A percentile compares a stretch with the other conserved stretches of the same genome.
phyloP scores from a whole-genome alignment of 495 filamentous ascomycete genomes.

The Trichoderma asperelloides region DNA sequence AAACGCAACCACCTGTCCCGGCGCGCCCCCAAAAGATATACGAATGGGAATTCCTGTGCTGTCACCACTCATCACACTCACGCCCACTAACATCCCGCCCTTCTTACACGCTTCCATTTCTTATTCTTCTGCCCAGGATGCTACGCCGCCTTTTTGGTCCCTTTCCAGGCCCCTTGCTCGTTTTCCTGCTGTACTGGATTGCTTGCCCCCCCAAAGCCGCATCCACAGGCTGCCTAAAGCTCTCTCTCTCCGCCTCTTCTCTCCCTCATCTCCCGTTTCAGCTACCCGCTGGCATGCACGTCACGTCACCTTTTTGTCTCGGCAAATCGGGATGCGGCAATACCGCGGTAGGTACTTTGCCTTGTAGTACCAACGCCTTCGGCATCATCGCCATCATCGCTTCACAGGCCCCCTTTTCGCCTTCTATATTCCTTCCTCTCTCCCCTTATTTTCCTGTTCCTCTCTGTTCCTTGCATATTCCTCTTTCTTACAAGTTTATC shows the following conservation, averaged over 20 bases:
- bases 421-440: not conserved
- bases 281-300: constrained; percentile 2
- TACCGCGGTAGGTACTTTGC: too few species aligned
- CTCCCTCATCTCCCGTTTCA: not conserved
- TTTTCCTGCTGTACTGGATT: not conserved
- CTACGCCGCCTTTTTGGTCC: not conserved
- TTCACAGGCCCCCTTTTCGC: not conserved
- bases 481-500: not conserved
- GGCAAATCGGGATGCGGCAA: not conserved
- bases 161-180: not conserved
- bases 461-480: not conserved
- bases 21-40: not conserved
- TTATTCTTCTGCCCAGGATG: not conserved
- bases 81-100: not conserved
- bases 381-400: not conserved
- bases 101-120: not conserved
- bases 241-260: not conserved
- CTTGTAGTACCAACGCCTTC: not conserved
- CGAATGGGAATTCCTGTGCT: not conserved
- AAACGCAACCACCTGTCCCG: not conserved
- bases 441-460: not conserved
- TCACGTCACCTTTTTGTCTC: not conserved
- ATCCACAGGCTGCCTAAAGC: not conserved
- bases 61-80: not conserved
- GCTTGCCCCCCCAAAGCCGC: not conserved